Conservation (phyloP, 2,329 filamentous ascomycete genomes). For the Ophiostoma piceae region DNA sequence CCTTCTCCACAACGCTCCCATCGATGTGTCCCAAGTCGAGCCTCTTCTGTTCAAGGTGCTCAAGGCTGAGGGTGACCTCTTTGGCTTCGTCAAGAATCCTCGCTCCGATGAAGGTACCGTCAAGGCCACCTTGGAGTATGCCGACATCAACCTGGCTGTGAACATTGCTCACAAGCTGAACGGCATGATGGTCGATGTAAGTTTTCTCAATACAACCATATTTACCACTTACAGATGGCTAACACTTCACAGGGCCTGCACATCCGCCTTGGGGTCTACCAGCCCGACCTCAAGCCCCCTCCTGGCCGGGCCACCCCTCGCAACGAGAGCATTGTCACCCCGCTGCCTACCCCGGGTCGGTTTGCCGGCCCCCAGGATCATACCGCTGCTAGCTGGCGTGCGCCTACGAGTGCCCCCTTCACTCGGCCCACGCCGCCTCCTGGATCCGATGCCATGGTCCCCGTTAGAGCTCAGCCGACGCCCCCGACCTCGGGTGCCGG, state of each 20-base stretch:
- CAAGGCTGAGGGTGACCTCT: constrained; percentile 46
- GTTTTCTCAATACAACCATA: constrained; percentile 20
- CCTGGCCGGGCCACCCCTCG: constrained; percentile 17
- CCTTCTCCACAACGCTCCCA: constrained; percentile 26
- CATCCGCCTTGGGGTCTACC: constrained; percentile 24
- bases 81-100: constrained; percentile 44
- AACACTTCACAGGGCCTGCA: constrained; percentile 25
- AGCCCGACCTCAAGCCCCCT: constrained; percentile 19
- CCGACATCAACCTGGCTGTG: constrained; percentile 43
- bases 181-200: constrained; percentile 37
- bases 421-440: constrained; percentile 16
- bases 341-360: constrained; percentile 27
- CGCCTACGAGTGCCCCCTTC: not conserved
- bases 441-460: constrained; percentile 8
- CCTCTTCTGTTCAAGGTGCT: constrained; percentile 41
- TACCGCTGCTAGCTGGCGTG: constrained; percentile 11
- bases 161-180: constrained; percentile 40
- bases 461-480: constrained; percentile 23
- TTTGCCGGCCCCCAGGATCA: constrained; percentile 23
- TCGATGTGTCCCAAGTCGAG: constrained; percentile 32
- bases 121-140: constrained; percentile 49
- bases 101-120: constrained; percentile 42
- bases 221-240: not conserved
- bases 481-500: constrained; percentile 28
- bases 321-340: constrained; percentile 25